Evolutionary conservation across 1,284 basidiomycete genomes (phyloP).

Genomic region (Cryptococcus wingfieldii): DNA sequence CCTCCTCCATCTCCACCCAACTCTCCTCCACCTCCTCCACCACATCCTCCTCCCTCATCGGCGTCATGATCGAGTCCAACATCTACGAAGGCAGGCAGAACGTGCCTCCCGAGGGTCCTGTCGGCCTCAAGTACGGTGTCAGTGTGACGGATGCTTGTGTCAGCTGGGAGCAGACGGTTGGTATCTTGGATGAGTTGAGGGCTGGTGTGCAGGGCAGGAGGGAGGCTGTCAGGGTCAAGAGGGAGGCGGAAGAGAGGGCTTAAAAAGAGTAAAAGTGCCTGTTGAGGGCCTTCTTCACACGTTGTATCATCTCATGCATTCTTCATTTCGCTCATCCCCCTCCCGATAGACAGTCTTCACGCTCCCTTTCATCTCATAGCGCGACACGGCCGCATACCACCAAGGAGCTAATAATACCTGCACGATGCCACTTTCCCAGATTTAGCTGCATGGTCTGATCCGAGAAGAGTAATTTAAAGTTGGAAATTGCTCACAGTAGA

Average conservation of each 20-base stretch:
- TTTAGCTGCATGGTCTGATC: no score
- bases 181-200: slow-evolving; percentile 71
- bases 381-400: no score
- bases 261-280: not conserved
- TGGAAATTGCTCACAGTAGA: no score
- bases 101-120: slow-evolving; percentile 70
- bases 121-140: slow-evolving; percentile 78
- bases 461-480: no score
- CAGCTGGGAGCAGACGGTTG: slow-evolving; percentile 80
- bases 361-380: no score
- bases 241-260: not conserved
- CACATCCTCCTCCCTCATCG: slow-evolving; percentile 68
- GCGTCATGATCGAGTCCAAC: slow-evolving; percentile 97
- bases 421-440: no score
- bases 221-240: slow-evolving; percentile 39
- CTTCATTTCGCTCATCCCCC: no score
- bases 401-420: no score
- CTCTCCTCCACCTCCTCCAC: slow-evolving; percentile 58
- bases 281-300: not conserved
- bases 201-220: slow-evolving; percentile 74
- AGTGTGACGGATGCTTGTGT: slow-evolving; percentile 64
- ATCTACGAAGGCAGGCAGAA: slow-evolving; percentile 75
- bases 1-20: slow-evolving; percentile 48
- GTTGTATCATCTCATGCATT: no score
- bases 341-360: no score